Conservation (phyloP, 1,284 basidiomycete genomes). For the Entoloma clypeatum region DNA sequence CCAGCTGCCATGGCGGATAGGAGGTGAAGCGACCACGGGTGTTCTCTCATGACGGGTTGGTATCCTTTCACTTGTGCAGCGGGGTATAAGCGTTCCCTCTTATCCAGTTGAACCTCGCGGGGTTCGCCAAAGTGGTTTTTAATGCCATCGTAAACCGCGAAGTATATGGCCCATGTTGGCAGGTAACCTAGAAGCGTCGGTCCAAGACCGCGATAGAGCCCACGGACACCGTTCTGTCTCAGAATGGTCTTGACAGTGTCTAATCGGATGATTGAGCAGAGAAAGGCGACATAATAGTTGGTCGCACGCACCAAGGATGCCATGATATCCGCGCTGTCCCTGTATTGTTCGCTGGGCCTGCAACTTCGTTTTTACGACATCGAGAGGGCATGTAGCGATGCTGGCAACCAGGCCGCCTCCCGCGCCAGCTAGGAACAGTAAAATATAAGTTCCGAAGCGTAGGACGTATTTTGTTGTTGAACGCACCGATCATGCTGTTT, state of each 20-base stretch:
- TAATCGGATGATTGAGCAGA: conserved; percentile 32
- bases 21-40: conserved; percentile 83
- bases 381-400: conserved; percentile 94
- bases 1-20: conserved; percentile 92
- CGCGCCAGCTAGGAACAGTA: conserved; percentile 57
- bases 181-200: conserved; percentile 95
- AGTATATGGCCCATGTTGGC: conserved; percentile 98
- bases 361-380: conserved; percentile 95
- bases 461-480: conserved; percentile 8
- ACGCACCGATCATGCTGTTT: conserved; percentile 62
- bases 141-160: conserved; percentile 94
- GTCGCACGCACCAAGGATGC: conserved; percentile 64
- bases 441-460: background rate
- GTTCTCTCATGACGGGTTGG: conserved; percentile 70
- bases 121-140: conserved; percentile 76
- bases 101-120: conserved; percentile 31
- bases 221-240: conserved; percentile 73
- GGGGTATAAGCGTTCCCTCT: conserved; percentile 57
- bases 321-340: conserved; percentile 69
- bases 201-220: conserved; percentile 90
- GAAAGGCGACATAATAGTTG: conserved; percentile 1
- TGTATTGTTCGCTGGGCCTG: conserved; percentile 81
- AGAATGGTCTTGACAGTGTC: conserved; percentile 73
- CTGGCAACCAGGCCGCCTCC: conserved; percentile 88
- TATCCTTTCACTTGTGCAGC: conserved; percentile 81